Conservation (phyloP, 1,284 basidiomycete species). For the Tylopilus sp. region DNA sequence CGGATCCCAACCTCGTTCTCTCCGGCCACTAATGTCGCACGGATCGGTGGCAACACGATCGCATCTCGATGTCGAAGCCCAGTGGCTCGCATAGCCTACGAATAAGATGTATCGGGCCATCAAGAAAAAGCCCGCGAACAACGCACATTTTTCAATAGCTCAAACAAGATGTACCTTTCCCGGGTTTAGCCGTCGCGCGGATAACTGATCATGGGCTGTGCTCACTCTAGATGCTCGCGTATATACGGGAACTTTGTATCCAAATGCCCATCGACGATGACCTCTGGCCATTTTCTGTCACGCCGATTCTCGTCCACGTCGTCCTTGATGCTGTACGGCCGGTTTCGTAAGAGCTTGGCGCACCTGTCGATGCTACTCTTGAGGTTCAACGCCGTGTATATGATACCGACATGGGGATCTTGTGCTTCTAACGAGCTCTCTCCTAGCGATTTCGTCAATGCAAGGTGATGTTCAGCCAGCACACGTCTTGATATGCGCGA, state of each 20-base stretch:
- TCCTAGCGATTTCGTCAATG: conserved; percentile 63
- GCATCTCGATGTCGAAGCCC: conserved; percentile 45
- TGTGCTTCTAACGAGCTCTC: conserved; percentile 29
- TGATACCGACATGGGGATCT: conserved; percentile 80
- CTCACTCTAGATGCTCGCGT: conserved; percentile 81
- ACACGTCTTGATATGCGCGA: conserved; percentile 88
- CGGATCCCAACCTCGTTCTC: conserved; percentile 71
- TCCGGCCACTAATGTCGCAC: conserved; percentile 70
- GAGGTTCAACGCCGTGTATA: conserved; percentile 74
- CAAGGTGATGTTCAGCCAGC: conserved; percentile 86
- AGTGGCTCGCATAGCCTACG: conserved; percentile 68
- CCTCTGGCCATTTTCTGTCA: conserved; percentile 52
- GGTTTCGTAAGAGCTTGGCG: conserved; percentile 52
- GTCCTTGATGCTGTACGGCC: conserved; percentile 45
- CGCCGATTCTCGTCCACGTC: conserved; percentile 32
- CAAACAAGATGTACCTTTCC: conserved; percentile 80
- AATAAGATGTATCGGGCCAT: background rate
- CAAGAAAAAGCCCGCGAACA: background rate
- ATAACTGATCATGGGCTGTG: conserved; percentile 6
- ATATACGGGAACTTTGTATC: conserved; percentile 82
- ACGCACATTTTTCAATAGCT: conserved; percentile 81
- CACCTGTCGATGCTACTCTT: conserved; percentile 71
- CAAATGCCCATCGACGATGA: conserved; percentile 72
- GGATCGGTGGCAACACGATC: conserved; percentile 51
- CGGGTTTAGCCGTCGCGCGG: conserved; percentile 2